Evolutionary conservation across 768 basidiomycete species (phyloP).

Genomic region (Hortiboletus flavorubellus): DNA sequence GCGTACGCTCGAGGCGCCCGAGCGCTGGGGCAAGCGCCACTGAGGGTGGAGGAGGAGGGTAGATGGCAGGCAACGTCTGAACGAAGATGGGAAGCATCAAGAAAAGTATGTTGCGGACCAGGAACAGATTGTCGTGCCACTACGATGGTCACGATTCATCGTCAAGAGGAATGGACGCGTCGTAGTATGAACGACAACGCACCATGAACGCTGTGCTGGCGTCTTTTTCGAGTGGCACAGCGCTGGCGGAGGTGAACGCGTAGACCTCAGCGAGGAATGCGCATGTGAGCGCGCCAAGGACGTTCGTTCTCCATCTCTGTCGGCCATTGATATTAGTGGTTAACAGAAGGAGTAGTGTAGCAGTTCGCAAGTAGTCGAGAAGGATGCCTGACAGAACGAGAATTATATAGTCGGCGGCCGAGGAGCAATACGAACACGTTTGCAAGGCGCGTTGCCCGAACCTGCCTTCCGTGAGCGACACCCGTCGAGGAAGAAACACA

Average conservation of each 20-base stretch:
- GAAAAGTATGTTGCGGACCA: conserved; percentile 55
- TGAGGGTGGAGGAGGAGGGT: conserved; percentile 32
- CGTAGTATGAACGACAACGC: conserved; percentile 8
- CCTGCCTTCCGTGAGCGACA: conserved; percentile 32
- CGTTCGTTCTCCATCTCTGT: conserved; percentile 43
- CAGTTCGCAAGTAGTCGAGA: conserved; percentile 58
- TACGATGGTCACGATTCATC: conserved; percentile 23
- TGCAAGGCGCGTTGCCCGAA: conserved; percentile 67
- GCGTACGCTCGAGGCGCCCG: conserved; percentile 33
- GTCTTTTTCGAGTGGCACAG: conserved; percentile 43
- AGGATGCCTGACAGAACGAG: conserved; percentile 54
- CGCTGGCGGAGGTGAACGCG: conserved; percentile 44
- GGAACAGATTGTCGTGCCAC: conserved; percentile 65
- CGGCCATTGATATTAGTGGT: conserved; percentile 41
- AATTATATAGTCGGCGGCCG: conserved; percentile 56
- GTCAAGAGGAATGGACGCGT: background rate
- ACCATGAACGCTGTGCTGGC: conserved; percentile 41
- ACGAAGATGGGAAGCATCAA: conserved; percentile 52
- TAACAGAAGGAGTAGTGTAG: conserved; percentile 44
- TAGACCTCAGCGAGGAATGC: conserved; percentile 55
- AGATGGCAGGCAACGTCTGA: conserved; percentile 38
- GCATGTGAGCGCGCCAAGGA: conserved; percentile 46
- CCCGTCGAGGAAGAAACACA: background rate
- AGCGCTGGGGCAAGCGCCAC: conserved; percentile 19
- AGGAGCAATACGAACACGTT: conserved; percentile 63